A percentile compares a stretch with the other conserved stretches of the same genome.
Evolutionary conservation across 2,329 filamentous ascomycete genomes (phyloP).

Genomic region (Diaporthe helianthi): DNA sequence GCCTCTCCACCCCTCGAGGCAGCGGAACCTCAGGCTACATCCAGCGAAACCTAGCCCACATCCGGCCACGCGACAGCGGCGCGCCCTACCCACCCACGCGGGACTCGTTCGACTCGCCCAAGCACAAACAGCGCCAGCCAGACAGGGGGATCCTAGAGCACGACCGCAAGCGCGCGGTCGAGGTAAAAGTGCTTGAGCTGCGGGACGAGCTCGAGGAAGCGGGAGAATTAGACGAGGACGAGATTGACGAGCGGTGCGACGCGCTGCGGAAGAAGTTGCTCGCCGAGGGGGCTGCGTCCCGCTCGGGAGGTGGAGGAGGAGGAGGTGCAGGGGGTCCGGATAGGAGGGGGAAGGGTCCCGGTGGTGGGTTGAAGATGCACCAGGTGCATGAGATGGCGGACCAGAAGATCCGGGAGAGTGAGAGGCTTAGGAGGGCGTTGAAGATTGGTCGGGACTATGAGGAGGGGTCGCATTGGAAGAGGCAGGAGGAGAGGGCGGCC

Average conservation of each 20-base stretch:
- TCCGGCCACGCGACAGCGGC: constrained; percentile 80
- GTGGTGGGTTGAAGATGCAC: constrained; percentile 76
- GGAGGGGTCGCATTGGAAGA: constrained; percentile 85
- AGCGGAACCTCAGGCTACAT: constrained; percentile 98
- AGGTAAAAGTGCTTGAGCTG: constrained; percentile 92
- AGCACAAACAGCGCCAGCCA: constrained; percentile 81
- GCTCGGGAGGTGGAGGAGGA: constrained; percentile 41
- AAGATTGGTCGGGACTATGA: constrained; percentile 87
- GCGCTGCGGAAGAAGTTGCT: constrained; percentile 69
- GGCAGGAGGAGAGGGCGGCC: constrained; percentile 71
- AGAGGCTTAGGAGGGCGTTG: constrained; percentile 83
- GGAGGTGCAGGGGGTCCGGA: constrained; percentile 37
- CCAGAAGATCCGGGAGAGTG: constrained; percentile 95
- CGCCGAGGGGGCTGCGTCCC: constrained; percentile 53
- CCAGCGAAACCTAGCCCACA: constrained; percentile 90
- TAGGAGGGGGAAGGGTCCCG: constrained; percentile 45
- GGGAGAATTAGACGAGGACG: constrained; percentile 83
- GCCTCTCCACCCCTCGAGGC: constrained; percentile 90
- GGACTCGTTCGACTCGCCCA: constrained; percentile 47
- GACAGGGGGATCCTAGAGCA: constrained; percentile 95
- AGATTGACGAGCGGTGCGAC: constrained; percentile 82
- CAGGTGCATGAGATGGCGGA: constrained; percentile 96
- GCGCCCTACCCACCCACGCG: constrained; percentile 66
- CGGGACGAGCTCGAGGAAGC: constrained; percentile 92
- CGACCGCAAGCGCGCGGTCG: constrained; percentile 87